Base-by-base conservation (phyloP, 2,329 filamentous ascomycete genomes). In the Raffaelea arxii region DNA sequence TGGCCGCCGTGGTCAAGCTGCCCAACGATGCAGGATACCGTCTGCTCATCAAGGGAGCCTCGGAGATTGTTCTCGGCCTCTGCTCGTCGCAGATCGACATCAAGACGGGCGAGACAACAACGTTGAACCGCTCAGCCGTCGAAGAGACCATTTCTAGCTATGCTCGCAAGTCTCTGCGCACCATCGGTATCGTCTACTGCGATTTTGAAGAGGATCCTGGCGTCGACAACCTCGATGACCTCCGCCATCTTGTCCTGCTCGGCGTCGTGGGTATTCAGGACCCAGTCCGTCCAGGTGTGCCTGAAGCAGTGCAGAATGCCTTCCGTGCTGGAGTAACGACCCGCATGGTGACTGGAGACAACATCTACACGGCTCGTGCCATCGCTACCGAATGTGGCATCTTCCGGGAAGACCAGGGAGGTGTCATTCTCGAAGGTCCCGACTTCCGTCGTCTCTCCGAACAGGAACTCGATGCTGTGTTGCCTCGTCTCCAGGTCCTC, bases 291-390 rank as follows among this genome's bases (percentile, higher is more conserved):
- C 72, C 77, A 0, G 85, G 84, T 51, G 86, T 90, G n/a, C 71
- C 71, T 2, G 78, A 87, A 44, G 84, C 86, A 11, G 85, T 91
- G 25, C 70, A 69, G 49, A 72, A 80, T 48, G 90, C 85, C 58
- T 83, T 90, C 59, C 72, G 75, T 47, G 86, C 86, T 4, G 86
- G 86, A 49, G 85, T 91, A 11, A 76, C 83, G 51, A 84, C 90
- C 18, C 83, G 86, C 57, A 91, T 91, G 86, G 86, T 91, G 3
- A 91, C 86, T 4, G 86, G 86, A 53, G 86, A 91, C 66, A 90
- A 91, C 65, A 79, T 84, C 54, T 67, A 86, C 49, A 91, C 86
- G 9, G 86, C 86, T 2, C 78, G 84, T 59, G 83, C 86, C 22
- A 91, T 91, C 56, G 86, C 86, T 19, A 75, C 74, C 54, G 85